Conservation (phyloP, 73 alveolate species). For the Paraurostyla sp. region DNA sequence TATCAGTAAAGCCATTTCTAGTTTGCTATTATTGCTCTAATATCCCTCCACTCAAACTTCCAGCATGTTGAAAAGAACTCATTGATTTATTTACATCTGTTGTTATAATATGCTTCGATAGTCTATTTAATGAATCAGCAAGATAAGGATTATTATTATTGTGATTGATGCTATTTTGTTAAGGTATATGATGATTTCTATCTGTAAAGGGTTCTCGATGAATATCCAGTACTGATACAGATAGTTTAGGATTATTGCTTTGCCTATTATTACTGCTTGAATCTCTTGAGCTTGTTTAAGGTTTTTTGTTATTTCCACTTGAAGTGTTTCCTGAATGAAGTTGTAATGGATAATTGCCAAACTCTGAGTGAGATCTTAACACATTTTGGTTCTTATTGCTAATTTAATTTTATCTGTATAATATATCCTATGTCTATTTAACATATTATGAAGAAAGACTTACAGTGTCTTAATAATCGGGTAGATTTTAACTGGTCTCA, state of each 20-base stretch:
- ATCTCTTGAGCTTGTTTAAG: conserved; percentile 31
- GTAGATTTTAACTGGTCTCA: not conserved
- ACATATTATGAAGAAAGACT: not conserved
- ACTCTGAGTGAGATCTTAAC: conserved; percentile 22
- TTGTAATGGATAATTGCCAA: conserved; percentile 14
- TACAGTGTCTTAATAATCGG: conserved; percentile 9
- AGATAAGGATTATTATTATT: conserved; percentile 33
- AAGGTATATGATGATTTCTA: not conserved
- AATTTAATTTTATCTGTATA: not conserved
- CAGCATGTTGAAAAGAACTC: conserved; percentile 3
- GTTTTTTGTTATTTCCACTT: not conserved
- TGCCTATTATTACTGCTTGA: not conserved
- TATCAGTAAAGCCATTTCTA: no score
- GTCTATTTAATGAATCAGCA: conserved; percentile 10
- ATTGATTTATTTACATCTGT: conserved; percentile 32
- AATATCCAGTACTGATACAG: conserved; percentile 13
- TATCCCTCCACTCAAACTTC: conserved; percentile 23
- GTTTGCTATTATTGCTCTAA: no score
- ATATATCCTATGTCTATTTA: not conserved
- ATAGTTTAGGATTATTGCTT: conserved; percentile 1
- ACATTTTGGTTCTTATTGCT: not conserved
- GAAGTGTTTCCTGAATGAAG: no score
- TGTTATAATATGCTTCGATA: not conserved
- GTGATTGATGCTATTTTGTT: not conserved
- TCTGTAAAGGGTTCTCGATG: conserved; percentile 24